A percentile compares a stretch with the other conserved stretches of the same genome.
Conservation (phyloP, 2,329 filamentous ascomycete species). For the Verticillium isaacii region DNA sequence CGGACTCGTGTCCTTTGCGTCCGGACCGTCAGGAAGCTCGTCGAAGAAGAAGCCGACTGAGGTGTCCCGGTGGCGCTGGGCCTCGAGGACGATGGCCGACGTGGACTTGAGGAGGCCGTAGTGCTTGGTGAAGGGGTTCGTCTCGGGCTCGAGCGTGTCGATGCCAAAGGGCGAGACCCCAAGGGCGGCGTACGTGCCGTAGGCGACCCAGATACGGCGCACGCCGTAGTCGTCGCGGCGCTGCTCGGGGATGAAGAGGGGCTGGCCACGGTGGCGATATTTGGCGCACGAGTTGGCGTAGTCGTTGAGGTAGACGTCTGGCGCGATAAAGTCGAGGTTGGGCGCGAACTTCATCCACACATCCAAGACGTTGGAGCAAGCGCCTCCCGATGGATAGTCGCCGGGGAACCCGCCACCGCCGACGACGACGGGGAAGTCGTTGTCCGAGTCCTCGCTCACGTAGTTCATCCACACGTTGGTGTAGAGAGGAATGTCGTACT, state of each 20-base stretch:
- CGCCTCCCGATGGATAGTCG: constrained; percentile 23
- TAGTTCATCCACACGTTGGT: constrained; percentile 22
- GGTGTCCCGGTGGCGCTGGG: constrained; percentile 25
- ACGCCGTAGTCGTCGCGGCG: constrained; percentile 36
- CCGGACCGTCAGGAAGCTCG: constrained; percentile 7
- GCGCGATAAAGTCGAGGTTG: constrained; percentile 33
- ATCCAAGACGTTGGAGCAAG: constrained; percentile 18
- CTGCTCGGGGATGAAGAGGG: constrained; percentile 44
- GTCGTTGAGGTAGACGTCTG: constrained; percentile 32
- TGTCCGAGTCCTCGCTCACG: constrained; percentile 14
- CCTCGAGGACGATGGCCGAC: constrained; percentile 20
- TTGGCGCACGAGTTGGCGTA: constrained; percentile 31
- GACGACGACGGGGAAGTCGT: constrained; percentile 17
- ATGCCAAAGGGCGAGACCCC: constrained; percentile 28
- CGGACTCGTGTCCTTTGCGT: constrained; percentile 13
- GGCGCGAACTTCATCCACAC: constrained; percentile 30
- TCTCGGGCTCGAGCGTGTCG: constrained; percentile 18
- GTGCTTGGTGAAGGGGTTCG: constrained; percentile 23
- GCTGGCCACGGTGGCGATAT: constrained; percentile 32
- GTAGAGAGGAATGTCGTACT: constrained; percentile 18
- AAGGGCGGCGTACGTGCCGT: constrained; percentile 22
- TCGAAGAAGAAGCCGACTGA: constrained; percentile 27
- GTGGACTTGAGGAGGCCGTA: constrained; percentile 24
- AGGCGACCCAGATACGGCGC: constrained; percentile 32
- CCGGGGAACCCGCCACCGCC: constrained; percentile 21